Percentiles rank a stretch among this genome's conserved stretches.
Evolutionary conservation across 257 asterid genomes (phyloP).

Genomic region (Jaltomata sinuosa): DNA sequence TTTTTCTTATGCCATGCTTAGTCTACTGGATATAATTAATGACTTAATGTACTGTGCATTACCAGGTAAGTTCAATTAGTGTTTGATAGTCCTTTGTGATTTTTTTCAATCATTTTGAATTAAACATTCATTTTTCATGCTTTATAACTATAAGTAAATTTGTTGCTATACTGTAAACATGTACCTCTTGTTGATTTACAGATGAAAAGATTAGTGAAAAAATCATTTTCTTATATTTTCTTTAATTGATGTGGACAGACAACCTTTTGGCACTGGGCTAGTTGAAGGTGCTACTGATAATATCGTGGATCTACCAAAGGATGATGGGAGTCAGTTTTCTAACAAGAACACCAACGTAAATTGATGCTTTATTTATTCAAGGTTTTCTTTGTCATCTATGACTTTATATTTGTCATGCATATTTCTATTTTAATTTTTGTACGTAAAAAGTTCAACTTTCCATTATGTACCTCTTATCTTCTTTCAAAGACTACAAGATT

Average conservation of each 20-base stretch:
- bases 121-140: neutral
- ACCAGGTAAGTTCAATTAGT: neutral
- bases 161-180: neutral
- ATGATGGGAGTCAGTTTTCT: slow-evolving; percentile 31
- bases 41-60: neutral
- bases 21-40: neutral
- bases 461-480: too few species aligned
- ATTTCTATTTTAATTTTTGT: too few species aligned
- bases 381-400: too few species aligned
- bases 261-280: slow-evolving; percentile 15
- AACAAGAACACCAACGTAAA: too few species aligned
- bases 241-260: slow-evolving; percentile 15
- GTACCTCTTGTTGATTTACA: slow-evolving; percentile 21
- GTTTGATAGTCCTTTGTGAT: neutral
- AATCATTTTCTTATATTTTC: slow-evolving; percentile 64
- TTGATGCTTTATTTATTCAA: too few species aligned
- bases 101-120: neutral
- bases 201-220: slow-evolving; percentile 64
- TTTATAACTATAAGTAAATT: neutral
- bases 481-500: too few species aligned
- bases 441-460: too few species aligned
- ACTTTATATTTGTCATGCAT: too few species aligned
- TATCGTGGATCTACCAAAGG: slow-evolving; percentile 24
- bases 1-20: neutral
- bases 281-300: slow-evolving; percentile 37